Evolutionary conservation across 1,139 yeast species (phyloP).

Genomic region (Nakaseomyces uthaithaninus): DNA sequence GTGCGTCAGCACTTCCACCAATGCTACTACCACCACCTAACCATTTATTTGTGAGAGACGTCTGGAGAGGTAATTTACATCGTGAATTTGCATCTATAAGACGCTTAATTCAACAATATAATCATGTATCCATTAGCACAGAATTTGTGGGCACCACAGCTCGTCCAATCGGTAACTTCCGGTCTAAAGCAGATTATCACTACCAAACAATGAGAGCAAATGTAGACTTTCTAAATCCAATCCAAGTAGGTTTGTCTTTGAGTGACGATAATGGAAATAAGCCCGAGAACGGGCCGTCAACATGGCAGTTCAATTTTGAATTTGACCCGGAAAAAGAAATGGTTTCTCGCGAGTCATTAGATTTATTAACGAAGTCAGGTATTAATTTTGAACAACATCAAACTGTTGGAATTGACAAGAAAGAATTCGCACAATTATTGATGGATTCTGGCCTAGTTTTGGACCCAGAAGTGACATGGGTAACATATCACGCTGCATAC

Average conservation of each 20-base stretch:
- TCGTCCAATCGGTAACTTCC: constrained; percentile 92
- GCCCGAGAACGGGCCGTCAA: constrained; percentile 62
- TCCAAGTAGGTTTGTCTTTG: constrained; percentile 82
- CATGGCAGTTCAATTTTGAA: constrained; percentile 93
- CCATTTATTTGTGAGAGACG: constrained; percentile 41
- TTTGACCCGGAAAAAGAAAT: constrained; percentile 72
- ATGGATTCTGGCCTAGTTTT: constrained; percentile 81
- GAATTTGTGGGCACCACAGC: constrained; percentile 96
- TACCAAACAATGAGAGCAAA: constrained; percentile 90
- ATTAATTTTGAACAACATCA: constrained; percentile 72
- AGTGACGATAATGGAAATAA: constrained; percentile 71
- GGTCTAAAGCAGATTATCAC: constrained; percentile 85
- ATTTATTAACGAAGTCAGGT: constrained; percentile 70
- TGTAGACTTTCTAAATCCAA: constrained; percentile 75
- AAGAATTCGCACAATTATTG: constrained; percentile 74
- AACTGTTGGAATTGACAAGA: constrained; percentile 69
- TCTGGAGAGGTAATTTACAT: constrained; percentile 81
- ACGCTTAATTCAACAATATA: constrained; percentile 58
- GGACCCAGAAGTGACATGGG: constrained; percentile 71
- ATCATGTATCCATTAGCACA: constrained; percentile 70
- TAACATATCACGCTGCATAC: constrained; percentile 89
- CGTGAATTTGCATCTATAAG: constrained; percentile 72
- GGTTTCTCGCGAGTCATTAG: constrained; percentile 74
- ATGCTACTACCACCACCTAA: constrained; percentile 28
- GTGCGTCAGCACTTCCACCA: constrained; percentile 14